A percentile compares a stretch with the other conserved stretches of the same genome.
Evolutionary conservation across 2,329 filamentous ascomycete species (phyloP).

Genomic region (Colletotrichum australisinense): DNA sequence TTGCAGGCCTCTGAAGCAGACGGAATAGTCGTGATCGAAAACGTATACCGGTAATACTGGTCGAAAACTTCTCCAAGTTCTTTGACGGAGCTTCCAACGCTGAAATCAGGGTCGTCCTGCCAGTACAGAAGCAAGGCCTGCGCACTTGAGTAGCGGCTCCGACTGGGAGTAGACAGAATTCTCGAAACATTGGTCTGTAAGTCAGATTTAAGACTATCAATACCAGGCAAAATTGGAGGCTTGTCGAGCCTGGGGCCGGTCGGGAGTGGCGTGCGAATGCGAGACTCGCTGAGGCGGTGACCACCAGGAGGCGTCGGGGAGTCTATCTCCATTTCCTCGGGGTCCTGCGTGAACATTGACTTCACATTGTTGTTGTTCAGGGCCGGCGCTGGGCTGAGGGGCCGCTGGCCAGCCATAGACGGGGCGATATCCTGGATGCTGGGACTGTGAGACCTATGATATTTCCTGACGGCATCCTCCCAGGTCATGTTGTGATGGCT

Average conservation of each 20-base stretch:
- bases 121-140: slow-evolving; percentile 66
- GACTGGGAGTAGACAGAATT: slow-evolving; percentile 61
- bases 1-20: slow-evolving; percentile 57
- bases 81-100: slow-evolving; percentile 48
- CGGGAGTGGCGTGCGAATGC: slow-evolving; percentile 67
- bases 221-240: slow-evolving; percentile 59
- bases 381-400: slow-evolving; percentile 58
- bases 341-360: slow-evolving; percentile 55
- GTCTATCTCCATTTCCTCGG: slow-evolving; percentile 70
- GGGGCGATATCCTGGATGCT: slow-evolving; percentile 61
- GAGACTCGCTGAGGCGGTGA: slow-evolving; percentile 57
- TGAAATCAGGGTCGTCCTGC: slow-evolving; percentile 63
- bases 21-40: slow-evolving; percentile 62
- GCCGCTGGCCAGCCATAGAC: slow-evolving; percentile 52
- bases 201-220: slow-evolving; percentile 63
- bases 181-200: slow-evolving; percentile 62
- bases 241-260: slow-evolving; percentile 67
- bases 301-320: slow-evolving; percentile 50
- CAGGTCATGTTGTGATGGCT: slow-evolving; percentile 71
- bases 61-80: slow-evolving; percentile 64
- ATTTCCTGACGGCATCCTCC: slow-evolving; percentile 68
- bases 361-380: slow-evolving; percentile 49
- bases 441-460: slow-evolving; percentile 63
- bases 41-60: slow-evolving; percentile 63
- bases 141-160: slow-evolving; percentile 65